A percentile compares a stretch with the other conserved stretches of the same genome.
Conservation (phyloP, 2,329 filamentous ascomycete genomes). For the Pseudogymnoascus sp. region DNA sequence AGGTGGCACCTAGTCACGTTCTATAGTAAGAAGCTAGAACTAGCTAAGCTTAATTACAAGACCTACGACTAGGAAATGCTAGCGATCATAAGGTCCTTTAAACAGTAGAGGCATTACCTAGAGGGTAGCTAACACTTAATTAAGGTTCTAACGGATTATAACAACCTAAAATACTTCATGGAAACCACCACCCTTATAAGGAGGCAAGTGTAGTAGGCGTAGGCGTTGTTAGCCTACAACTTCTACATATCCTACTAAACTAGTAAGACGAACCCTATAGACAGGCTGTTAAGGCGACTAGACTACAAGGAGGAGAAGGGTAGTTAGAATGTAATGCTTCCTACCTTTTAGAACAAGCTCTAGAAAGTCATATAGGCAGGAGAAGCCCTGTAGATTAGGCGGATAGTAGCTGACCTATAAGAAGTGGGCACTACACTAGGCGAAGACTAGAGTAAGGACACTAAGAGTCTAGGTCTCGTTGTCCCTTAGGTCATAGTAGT, state of each 20-base stretch:
- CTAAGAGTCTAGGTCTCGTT: not conserved
- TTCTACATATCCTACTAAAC: too few species aligned
- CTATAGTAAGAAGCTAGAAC: too few species aligned
- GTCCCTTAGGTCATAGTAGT: too few species aligned
- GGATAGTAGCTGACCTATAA: too few species aligned
- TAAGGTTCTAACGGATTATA: slow-evolving; percentile 9
- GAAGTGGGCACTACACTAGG: too few species aligned
- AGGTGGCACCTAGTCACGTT: slow-evolving; percentile 14
- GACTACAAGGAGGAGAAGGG: not conserved
- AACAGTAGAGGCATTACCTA: slow-evolving; percentile 13
- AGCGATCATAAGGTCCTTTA: slow-evolving; percentile 23
- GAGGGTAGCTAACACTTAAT: not conserved
- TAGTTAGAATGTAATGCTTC: not conserved
- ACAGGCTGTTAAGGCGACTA: not conserved
- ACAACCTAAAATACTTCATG: slow-evolving; percentile 11
- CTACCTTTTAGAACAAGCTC: not conserved
- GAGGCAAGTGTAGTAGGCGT: too few species aligned
- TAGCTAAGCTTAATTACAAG: too few species aligned
- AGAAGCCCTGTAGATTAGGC: too few species aligned
- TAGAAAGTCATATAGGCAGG: not conserved
- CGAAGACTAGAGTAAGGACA: too few species aligned
- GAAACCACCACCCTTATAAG: too few species aligned
- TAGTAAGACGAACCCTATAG: not conserved
- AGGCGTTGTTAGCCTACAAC: too few species aligned
- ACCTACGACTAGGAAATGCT: slow-evolving; percentile 32